Conservation (phyloP, 83 land plant species). For the Isoetes engelmannii region DNA sequence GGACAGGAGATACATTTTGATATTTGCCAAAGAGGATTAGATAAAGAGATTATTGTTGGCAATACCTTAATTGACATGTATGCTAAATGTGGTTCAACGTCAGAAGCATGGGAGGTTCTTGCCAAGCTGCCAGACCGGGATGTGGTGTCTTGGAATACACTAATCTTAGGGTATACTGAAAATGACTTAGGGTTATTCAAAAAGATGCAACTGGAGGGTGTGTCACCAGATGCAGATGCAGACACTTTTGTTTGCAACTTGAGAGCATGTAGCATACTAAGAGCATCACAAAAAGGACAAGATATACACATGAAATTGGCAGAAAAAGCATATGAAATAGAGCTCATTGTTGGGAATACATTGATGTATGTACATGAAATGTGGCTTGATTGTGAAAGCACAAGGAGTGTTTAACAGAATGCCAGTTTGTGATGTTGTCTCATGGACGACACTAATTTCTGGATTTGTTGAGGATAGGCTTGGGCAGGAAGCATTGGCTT, state of each 20-base stretch:
- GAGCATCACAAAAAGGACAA: too few relatives aligned
- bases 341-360: too few relatives aligned
- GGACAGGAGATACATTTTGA: conserved; percentile 27
- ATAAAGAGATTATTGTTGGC: conserved; percentile 30
- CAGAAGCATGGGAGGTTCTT: conserved; percentile 33
- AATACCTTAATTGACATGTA: conserved; percentile 46
- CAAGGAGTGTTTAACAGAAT: too few relatives aligned
- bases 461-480: too few relatives aligned
- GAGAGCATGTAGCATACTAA: too few relatives aligned
- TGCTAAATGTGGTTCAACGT: conserved; percentile 35
- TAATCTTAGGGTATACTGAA: conserved; percentile 42
- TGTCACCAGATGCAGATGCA: background rate
- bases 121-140: conserved; percentile 24
- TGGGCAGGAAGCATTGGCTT: too few relatives aligned
- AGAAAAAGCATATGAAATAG: too few relatives aligned
- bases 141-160: conserved; percentile 42
- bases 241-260: background rate
- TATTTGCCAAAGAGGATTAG: conserved; percentile 24
- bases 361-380: too few relatives aligned
- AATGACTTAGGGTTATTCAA: conserved; percentile 32
- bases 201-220: conserved; percentile 20
- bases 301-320: too few relatives aligned
- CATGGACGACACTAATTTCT: too few relatives aligned
- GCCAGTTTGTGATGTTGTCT: too few relatives aligned
- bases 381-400: too few relatives aligned